Evolutionary conservation across 2,329 filamentous ascomycete genomes (phyloP).

Genomic region (Aspergillus intermedius): DNA sequence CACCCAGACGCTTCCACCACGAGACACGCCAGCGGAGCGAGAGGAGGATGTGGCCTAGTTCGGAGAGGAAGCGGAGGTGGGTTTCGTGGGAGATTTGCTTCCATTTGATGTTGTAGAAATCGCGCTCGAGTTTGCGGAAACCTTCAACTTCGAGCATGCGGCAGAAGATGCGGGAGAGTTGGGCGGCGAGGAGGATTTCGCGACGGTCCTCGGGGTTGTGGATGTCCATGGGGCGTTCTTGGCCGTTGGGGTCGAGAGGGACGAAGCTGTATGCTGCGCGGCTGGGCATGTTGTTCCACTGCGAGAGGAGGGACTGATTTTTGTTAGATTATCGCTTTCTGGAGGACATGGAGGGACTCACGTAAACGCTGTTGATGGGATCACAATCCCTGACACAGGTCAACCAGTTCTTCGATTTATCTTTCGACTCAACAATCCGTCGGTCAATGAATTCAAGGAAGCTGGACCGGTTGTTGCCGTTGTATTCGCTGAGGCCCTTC

Average conservation of each 20-base stretch:
- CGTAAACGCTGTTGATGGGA: conserved; percentile 35
- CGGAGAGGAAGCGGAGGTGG: conserved; percentile 34
- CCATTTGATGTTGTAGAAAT: conserved; percentile 42
- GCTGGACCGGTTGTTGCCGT: conserved; percentile 32
- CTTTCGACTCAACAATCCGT: conserved; percentile 39
- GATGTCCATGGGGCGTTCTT: conserved; percentile 36
- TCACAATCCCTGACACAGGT: conserved; percentile 36
- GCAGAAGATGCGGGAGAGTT: conserved; percentile 41
- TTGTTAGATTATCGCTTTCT: neutral
- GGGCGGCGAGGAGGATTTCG: conserved; percentile 38
- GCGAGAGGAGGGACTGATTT: conserved; percentile 34
- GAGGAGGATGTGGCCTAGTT: conserved; percentile 37
- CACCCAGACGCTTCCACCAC: conserved; percentile 40
- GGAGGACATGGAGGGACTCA: conserved; percentile 18
- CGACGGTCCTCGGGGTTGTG: conserved; percentile 28
- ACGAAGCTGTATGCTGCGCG: conserved; percentile 40
- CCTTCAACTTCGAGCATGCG: conserved; percentile 43
- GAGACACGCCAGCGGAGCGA: conserved; percentile 41
- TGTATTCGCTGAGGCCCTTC: conserved; percentile 31
- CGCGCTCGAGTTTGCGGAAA: conserved; percentile 38
- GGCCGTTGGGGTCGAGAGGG: conserved; percentile 18
- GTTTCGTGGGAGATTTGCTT: conserved; percentile 38
- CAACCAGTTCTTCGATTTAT: conserved; percentile 40
- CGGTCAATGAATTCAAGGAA: conserved; percentile 41
- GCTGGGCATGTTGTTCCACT: conserved; percentile 43